These are phyloP conservation scores for Ascochyta viciae-villosae DNA, from an alignment of 2,329 filamentous ascomycete species.

Conservation along the genomic window DNA sequence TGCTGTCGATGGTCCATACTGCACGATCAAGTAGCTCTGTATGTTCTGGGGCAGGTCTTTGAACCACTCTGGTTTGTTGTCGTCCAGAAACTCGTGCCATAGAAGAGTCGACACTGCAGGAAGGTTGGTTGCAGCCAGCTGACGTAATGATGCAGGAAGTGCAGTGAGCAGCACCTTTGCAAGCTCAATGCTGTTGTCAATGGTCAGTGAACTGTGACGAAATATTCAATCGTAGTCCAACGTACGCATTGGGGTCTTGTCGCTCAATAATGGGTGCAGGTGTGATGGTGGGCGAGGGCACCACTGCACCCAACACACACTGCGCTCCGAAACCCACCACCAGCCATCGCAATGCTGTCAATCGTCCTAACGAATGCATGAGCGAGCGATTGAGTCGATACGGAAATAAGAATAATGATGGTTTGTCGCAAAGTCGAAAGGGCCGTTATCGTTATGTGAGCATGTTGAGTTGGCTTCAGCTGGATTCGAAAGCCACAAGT, in stretches of 20 bases:
- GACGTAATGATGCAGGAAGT: slow-evolving; percentile 43
- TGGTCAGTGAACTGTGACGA: slow-evolving; percentile 13
- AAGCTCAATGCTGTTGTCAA: slow-evolving; percentile 38
- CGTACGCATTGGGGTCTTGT: slow-evolving; percentile 44
- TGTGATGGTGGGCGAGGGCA: slow-evolving; percentile 35
- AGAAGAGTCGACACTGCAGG: slow-evolving; percentile 46
- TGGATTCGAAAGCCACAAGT: slow-evolving; percentile 9
- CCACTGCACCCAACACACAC: slow-evolving; percentile 21
- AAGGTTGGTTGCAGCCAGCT: slow-evolving; percentile 46
- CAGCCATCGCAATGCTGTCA: slow-evolving; percentile 17
- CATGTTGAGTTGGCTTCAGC: slow-evolving; percentile 19
- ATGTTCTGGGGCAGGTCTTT: slow-evolving; percentile 40
- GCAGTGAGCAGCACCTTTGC: slow-evolving; percentile 45
- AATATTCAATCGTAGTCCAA: neutral
- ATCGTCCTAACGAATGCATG: slow-evolving; percentile 37
- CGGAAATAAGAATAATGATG: slow-evolving; percentile 13
- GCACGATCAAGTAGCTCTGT: slow-evolving; percentile 42
- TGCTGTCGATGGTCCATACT: slow-evolving; percentile 45
- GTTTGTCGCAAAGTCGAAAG: slow-evolving; percentile 15
- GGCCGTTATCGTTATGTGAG: slow-evolving; percentile 18
- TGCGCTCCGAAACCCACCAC: slow-evolving; percentile 16
- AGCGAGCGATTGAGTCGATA: slow-evolving; percentile 3
- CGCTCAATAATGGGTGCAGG: slow-evolving; percentile 35
- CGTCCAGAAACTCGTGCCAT: slow-evolving; percentile 43
- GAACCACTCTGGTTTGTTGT: slow-evolving; percentile 46